A percentile compares a stretch with the other conserved stretches of the same genome.
phyloP scores from a whole-genome alignment of 306 rosid species.

The Vigna mungo region DNA sequence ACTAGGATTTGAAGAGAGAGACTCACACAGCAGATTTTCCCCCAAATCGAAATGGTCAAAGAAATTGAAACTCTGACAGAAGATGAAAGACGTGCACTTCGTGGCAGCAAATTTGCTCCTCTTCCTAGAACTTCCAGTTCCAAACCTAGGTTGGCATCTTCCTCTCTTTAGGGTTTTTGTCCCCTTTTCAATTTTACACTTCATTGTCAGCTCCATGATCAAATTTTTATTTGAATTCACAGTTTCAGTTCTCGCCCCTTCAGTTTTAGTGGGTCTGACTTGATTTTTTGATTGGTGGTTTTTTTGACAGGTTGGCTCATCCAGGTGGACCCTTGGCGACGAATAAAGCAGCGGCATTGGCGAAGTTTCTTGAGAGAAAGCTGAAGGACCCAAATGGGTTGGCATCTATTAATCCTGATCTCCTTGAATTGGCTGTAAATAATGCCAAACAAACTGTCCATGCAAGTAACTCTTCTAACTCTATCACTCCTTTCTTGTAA shows the following conservation, averaged over 20 bases:
- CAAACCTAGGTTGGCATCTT: constrained; percentile 66
- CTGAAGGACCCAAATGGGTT: constrained; percentile 77
- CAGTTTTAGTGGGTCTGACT: constrained; percentile 41
- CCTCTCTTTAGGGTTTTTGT: constrained; percentile 25
- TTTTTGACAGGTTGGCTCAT: constrained; percentile 73
- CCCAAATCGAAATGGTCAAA: constrained; percentile 47
- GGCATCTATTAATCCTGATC: constrained; percentile 68
- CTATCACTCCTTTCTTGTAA: background rate
- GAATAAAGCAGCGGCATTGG: constrained; percentile 92
- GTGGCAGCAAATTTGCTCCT: constrained; percentile 98
- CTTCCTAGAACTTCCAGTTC: constrained; percentile 59
- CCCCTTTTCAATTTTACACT: background rate
- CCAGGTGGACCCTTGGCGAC: constrained; percentile 94
- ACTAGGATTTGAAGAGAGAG: no score
- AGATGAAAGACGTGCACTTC: constrained; percentile 81
- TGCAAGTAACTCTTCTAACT: constrained; percentile 51
- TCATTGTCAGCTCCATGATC: background rate
- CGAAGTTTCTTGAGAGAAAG: constrained; percentile 84
- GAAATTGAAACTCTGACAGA: constrained; percentile 70
- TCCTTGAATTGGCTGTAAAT: constrained; percentile 74
- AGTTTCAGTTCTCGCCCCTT: background rate
- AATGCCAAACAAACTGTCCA: constrained; percentile 72
- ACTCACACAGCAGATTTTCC: background rate
- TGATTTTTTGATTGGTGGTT: constrained; percentile 10
- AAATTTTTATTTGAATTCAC: constrained; percentile 23